Conservation (phyloP, 2,329 filamentous ascomycete genomes). For the Eurotiales sp. region DNA sequence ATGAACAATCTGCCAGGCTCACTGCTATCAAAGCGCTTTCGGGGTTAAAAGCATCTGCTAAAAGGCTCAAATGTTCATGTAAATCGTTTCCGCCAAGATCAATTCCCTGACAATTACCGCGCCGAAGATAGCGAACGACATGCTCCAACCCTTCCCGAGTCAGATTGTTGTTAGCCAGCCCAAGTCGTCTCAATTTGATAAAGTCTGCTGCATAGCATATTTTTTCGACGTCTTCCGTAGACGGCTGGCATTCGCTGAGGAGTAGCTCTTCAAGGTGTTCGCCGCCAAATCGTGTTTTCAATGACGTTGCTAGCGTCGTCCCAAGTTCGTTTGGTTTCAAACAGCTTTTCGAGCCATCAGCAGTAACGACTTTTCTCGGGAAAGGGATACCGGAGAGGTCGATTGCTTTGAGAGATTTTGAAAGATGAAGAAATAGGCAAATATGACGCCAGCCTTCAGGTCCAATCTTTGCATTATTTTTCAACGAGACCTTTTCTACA, state of each 20-base stretch:
- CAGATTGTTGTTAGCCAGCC: constrained; percentile 77
- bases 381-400: constrained; percentile 85
- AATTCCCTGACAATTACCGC: constrained; percentile 77
- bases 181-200: constrained; percentile 72
- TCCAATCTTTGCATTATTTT: constrained; percentile 82
- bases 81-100: constrained; percentile 84
- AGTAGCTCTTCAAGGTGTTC: constrained; percentile 76
- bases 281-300: constrained; percentile 73
- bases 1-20: constrained; percentile 79
- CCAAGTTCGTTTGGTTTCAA: constrained; percentile 50
- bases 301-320: constrained; percentile 67
- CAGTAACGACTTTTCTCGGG: constrained; percentile 45
- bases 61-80: constrained; percentile 48
- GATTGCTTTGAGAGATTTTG: constrained; percentile 75
- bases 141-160: constrained; percentile 70
- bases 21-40: constrained; percentile 69
- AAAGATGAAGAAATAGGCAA: constrained; percentile 85
- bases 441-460: constrained; percentile 88
- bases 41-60: constrained; percentile 34
- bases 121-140: constrained; percentile 70
- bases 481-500: constrained; percentile 80
- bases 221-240: constrained; percentile 64
- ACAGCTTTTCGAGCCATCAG: constrained; percentile 20
- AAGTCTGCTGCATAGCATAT: constrained; percentile 80
- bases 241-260: constrained; percentile 73